phyloP scores from a whole-genome alignment of 1,139 yeast species.

The Nakaseomyces glabratus region DNA sequence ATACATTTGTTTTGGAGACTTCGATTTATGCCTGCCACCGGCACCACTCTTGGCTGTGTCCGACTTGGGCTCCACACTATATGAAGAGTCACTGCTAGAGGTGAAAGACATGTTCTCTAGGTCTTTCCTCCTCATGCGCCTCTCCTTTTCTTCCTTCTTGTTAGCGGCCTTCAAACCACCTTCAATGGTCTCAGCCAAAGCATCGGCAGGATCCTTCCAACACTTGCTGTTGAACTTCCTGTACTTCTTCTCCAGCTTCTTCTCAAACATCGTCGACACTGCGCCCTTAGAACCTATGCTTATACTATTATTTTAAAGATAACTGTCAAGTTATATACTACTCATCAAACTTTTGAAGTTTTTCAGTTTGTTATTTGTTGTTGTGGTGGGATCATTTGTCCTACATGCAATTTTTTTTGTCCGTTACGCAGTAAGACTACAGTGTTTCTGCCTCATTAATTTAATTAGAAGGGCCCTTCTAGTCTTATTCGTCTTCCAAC shows the following conservation, averaged over 20 bases:
- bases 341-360: too few relatives aligned
- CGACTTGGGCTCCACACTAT: background rate
- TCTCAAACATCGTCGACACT: constrained; percentile 4
- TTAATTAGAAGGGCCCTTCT: too few relatives aligned
- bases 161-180: constrained; percentile 1
- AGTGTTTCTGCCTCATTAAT: too few relatives aligned
- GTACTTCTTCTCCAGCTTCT: constrained; percentile 6
- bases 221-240: constrained; percentile 5
- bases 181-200: constrained; percentile 2
- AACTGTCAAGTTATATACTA: too few relatives aligned
- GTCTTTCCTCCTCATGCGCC: constrained; percentile 1
- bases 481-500: too few relatives aligned
- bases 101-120: constrained; percentile 2
- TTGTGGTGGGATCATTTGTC: too few relatives aligned
- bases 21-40: background rate
- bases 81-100: background rate
- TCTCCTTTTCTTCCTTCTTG: constrained; percentile 5
- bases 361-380: too few relatives aligned
- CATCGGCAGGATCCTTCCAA: constrained; percentile 3
- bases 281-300: too few relatives aligned
- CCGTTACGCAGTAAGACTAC: too few relatives aligned
- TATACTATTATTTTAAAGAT: too few relatives aligned
- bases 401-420: too few relatives aligned
- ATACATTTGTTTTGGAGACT: constrained; percentile 3
- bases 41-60: background rate